phyloP scores from a whole-genome alignment of 2,329 filamentous ascomycete genomes.

The Xylariaceae sp. region DNA sequence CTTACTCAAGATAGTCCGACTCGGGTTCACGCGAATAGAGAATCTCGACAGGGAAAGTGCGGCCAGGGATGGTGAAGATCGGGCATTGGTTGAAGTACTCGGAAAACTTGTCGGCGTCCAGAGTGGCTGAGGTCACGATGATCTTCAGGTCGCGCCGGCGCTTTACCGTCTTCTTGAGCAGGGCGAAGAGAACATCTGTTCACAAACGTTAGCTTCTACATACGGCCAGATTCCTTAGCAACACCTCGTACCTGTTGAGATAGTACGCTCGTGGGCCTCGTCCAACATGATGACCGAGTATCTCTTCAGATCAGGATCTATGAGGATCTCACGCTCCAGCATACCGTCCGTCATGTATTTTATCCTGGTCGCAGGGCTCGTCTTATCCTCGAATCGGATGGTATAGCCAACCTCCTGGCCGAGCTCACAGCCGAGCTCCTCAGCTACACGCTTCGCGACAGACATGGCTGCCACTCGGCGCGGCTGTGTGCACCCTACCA shows the following conservation, averaged over 20 bases:
- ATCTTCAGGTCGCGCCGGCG: constrained; percentile 82
- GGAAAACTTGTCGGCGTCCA: constrained; percentile 97
- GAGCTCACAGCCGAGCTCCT: constrained; percentile 87
- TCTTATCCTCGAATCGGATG: constrained; percentile 95
- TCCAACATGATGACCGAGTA: constrained; percentile 98
- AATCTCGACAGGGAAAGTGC: constrained; percentile 92
- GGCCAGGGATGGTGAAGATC: constrained; percentile 92
- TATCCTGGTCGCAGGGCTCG: constrained; percentile 80
- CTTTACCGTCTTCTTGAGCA: constrained; percentile 90
- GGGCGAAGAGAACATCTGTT: constrained; percentile 79
- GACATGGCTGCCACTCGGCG: constrained; percentile 97
- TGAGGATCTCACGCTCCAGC: constrained; percentile 88
- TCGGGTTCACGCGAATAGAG: constrained; percentile 94
- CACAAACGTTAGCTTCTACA: neutral
- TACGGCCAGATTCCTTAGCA: neutral
- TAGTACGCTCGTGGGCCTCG: constrained; percentile 95
- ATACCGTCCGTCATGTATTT: constrained; percentile 99
- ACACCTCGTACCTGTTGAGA: constrained; percentile 56
- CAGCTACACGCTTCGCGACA: constrained; percentile 91
- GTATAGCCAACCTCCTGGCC: constrained; percentile 95
- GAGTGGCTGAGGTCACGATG: constrained; percentile 92
- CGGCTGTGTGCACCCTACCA: constrained; percentile 95
- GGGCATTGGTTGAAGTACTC: constrained; percentile 94
- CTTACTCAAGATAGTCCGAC: constrained; percentile 78
- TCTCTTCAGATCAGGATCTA: constrained; percentile 80